Evolutionary conservation across 2,329 filamentous ascomycete species (phyloP).

Genomic region (Penicillium capsulatum): DNA sequence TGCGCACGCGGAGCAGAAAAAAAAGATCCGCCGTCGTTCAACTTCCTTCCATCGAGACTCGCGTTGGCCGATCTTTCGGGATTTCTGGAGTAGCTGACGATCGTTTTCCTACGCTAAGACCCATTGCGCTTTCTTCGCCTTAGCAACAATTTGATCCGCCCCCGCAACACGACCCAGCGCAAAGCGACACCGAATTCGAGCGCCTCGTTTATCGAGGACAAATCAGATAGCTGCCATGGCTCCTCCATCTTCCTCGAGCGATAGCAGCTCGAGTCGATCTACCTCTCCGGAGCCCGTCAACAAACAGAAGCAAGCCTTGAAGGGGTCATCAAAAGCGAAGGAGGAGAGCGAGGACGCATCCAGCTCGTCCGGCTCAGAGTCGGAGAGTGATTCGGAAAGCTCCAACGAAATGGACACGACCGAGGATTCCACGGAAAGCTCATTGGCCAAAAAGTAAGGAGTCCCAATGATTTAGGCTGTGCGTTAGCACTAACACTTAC

Average conservation of each 20-base stretch:
- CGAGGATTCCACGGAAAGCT: conserved; percentile 14
- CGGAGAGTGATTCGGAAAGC: conserved; percentile 13
- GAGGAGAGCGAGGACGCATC: conserved; percentile 17
- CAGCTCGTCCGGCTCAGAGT: conserved; percentile 13
- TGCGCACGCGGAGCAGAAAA: conserved; percentile 40
- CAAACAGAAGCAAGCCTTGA: conserved; percentile 20
- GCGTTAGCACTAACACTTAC: conserved; percentile 4
- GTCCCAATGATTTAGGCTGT: neutral
- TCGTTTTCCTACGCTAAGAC: too few species aligned
- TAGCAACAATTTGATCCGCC: too few species aligned
- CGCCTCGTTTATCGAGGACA: conserved; percentile 1
- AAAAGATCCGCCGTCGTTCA: conserved; percentile 26
- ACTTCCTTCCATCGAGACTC: conserved; percentile 9
- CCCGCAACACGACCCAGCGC: neutral
- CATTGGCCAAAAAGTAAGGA: conserved; percentile 17
- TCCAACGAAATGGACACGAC: conserved; percentile 21
- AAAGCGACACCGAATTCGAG: neutral
- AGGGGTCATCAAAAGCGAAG: conserved; percentile 19
- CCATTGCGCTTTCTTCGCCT: too few species aligned
- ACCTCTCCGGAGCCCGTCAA: conserved; percentile 23
- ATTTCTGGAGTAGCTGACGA: too few species aligned
- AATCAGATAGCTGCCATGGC: conserved; percentile 16
- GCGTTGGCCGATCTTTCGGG: too few species aligned
- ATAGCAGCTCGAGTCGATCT: conserved; percentile 28
- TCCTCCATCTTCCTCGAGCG: conserved; percentile 20